phyloP scores from a whole-genome alignment of 371 early-diverging fungal genomes.

The Mortierella sp. region DNA sequence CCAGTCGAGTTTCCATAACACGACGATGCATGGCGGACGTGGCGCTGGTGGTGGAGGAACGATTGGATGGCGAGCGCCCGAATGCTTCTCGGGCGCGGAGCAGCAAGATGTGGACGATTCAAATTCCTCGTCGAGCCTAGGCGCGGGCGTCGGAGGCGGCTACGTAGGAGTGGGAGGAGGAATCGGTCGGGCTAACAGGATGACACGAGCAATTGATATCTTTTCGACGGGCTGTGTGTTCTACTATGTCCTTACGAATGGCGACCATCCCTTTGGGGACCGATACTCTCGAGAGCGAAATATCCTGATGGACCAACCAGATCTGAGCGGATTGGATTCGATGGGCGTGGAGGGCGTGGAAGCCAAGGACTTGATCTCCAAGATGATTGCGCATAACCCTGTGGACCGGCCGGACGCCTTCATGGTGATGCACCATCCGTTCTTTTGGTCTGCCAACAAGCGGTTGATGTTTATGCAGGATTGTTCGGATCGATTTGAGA shows the following conservation, averaged over 20 bases:
- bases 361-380: conserved; percentile 90
- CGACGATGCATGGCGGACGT: conserved; percentile 65
- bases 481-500: conserved; percentile 94
- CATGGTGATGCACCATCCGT: conserved; percentile 90
- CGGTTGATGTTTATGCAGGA: conserved; percentile 93
- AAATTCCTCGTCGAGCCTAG: conserved; percentile 30
- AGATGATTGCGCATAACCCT: conserved; percentile 89
- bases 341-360: conserved; percentile 82
- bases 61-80: conserved; percentile 98
- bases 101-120: conserved; percentile 28
- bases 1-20: conserved; percentile 95
- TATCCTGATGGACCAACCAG: conserved; percentile 82
- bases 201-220: conserved; percentile 94
- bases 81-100: conserved; percentile 70
- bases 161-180: conserved; percentile 23
- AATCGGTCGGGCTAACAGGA: conserved; percentile 60
- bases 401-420: conserved; percentile 83
- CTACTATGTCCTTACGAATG: conserved; percentile 90
- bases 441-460: conserved; percentile 92
- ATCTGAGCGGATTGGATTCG: conserved; percentile 78
- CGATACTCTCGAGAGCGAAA: conserved; percentile 89
- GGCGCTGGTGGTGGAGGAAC: conserved; percentile 86
- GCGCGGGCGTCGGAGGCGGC: conserved; percentile 29
- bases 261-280: conserved; percentile 97
- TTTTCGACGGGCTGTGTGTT: conserved; percentile 97